Conservation (phyloP, 2,329 filamentous ascomycete genomes). For the Alternaria ventricosa region DNA sequence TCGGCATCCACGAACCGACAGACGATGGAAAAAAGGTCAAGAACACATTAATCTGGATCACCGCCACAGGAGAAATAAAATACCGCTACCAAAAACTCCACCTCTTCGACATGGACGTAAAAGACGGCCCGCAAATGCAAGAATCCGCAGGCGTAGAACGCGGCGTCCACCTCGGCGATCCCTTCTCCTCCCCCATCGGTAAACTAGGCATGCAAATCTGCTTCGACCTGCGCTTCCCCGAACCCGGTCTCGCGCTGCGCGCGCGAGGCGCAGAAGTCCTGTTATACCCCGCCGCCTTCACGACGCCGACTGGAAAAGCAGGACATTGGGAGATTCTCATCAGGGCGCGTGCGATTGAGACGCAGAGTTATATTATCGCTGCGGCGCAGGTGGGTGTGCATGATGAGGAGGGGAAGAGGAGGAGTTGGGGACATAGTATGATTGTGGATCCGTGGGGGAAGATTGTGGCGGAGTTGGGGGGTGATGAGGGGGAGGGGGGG, state of each 20-base stretch:
- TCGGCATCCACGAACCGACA: constrained; percentile 74
- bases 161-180: constrained; percentile 62
- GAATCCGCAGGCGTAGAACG: constrained; percentile 71
- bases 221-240: constrained; percentile 88
- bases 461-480: constrained; percentile 70
- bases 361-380: constrained; percentile 84
- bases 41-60: constrained; percentile 73
- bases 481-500: constrained; percentile 51
- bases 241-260: constrained; percentile 72
- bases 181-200: constrained; percentile 76
- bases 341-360: constrained; percentile 83
- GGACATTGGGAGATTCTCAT: constrained; percentile 82
- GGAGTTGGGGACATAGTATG: constrained; percentile 85
- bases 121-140: constrained; percentile 63
- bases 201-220: constrained; percentile 83
- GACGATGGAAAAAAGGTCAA: constrained; percentile 60
- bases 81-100: constrained; percentile 87
- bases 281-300: constrained; percentile 90
- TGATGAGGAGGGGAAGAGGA: constrained; percentile 69
- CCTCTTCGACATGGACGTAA: constrained; percentile 77
- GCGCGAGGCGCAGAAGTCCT: constrained; percentile 75
- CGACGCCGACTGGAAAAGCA: constrained; percentile 79
- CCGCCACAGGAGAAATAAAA: constrained; percentile 63
- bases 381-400: constrained; percentile 78
- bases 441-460: constrained; percentile 88